Conservation (phyloP, 495 filamentous ascomycete genomes). For the Amniculicola lignicola region DNA sequence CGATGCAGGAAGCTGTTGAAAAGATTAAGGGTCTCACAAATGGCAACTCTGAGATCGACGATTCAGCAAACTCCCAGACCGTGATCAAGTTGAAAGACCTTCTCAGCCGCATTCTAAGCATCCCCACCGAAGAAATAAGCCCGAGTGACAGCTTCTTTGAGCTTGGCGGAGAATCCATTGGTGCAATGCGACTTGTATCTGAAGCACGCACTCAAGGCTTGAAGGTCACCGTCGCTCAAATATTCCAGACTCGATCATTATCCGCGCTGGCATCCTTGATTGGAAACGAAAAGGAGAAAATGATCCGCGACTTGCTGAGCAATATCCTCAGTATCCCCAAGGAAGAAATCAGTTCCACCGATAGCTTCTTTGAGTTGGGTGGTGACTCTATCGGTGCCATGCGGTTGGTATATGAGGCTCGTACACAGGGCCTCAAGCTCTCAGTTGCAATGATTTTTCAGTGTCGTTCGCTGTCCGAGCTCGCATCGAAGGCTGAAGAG, state of each 20-base stretch:
- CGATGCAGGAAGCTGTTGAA: background rate
- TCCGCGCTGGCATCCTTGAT: constrained; percentile 8
- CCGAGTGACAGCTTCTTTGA: constrained; percentile 52
- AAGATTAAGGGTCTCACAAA: background rate
- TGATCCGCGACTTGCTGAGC: constrained; percentile 16
- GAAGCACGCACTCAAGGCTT: constrained; percentile 1
- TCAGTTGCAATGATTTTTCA: constrained; percentile 29
- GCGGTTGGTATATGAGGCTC: constrained; percentile 45
- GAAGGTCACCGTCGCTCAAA: constrained; percentile 14
- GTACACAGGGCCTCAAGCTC: constrained; percentile 9
- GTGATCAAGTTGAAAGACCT: constrained; percentile 6
- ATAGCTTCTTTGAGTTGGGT: constrained; percentile 54
- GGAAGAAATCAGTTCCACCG: constrained; percentile 41
- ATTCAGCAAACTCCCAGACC: background rate
- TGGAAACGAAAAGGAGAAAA: constrained; percentile 11
- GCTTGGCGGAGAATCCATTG: constrained; percentile 55
- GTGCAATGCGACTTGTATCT: constrained; percentile 52
- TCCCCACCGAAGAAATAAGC: constrained; percentile 33
- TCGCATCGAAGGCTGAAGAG: constrained; percentile 11
- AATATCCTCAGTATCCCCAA: constrained; percentile 14
- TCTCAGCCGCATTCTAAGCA: constrained; percentile 13
- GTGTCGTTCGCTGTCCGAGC: constrained; percentile 9
- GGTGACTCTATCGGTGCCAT: constrained; percentile 59
- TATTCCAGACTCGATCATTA: constrained; percentile 11
- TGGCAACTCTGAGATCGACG: background rate